Percentiles rank a stretch among this genome's conserved stretches.
Conservation (phyloP, 176 grass and related monocot genomes). For the Avena insularis region DNA sequence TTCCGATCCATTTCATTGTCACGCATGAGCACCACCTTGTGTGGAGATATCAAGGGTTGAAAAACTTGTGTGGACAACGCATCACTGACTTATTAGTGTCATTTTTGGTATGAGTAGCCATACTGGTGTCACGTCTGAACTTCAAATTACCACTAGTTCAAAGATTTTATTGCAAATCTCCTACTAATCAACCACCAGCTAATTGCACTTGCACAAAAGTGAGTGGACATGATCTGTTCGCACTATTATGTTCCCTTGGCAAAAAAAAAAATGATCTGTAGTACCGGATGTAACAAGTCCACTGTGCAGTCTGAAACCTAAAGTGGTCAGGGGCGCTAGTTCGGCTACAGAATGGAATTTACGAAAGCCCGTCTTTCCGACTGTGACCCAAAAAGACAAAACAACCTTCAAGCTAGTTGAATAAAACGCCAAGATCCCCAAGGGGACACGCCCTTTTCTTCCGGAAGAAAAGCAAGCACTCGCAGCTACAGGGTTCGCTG, state of each 20-base stretch:
- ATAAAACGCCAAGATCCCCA: not conserved
- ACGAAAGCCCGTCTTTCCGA: too few species aligned
- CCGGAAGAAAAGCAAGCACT: too few species aligned
- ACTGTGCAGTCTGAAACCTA: slow-evolving; percentile 13
- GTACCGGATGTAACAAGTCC: not conserved
- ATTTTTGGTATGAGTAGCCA: not conserved
- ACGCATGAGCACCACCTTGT: not conserved
- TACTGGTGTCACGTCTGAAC: not conserved
- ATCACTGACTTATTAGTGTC: not conserved
- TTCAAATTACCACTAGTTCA: not conserved
- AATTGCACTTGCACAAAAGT: not conserved
- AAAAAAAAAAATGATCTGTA: too few species aligned
- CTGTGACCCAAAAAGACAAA: slow-evolving; percentile 22
- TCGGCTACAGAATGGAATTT: too few species aligned
- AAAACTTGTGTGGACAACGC: not conserved
- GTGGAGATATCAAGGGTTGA: not conserved
- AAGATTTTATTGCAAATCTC: too few species aligned
- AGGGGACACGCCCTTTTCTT: not conserved
- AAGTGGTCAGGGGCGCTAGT: not conserved
- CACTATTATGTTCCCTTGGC: too few species aligned
- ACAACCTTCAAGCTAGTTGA: slow-evolving; percentile 4
- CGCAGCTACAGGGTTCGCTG: too few species aligned
- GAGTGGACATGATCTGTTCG: too few species aligned
- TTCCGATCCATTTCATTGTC: not conserved
- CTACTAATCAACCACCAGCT: not conserved